phyloP scores from a whole-genome alignment of 1,284 basidiomycete genomes.

The Cryptococcus hybrid region DNA sequence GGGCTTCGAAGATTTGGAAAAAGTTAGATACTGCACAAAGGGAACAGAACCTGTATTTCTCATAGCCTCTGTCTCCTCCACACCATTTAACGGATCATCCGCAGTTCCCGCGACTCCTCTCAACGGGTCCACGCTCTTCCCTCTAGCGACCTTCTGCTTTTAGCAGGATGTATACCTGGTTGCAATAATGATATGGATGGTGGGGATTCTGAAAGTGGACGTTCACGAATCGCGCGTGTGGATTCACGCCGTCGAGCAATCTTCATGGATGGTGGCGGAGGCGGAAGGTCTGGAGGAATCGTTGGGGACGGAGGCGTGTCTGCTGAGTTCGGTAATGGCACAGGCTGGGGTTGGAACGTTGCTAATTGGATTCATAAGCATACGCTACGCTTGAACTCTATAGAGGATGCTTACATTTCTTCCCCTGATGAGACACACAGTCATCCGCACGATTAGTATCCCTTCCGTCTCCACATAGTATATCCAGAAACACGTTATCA shows the following conservation, averaged over 20 bases:
- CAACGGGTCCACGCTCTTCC: constrained; percentile 9
- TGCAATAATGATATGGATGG: constrained; percentile 2
- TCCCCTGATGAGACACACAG: constrained; percentile 3
- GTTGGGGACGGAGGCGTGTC: constrained; percentile 30
- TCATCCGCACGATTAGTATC: neutral
- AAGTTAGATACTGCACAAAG: constrained; percentile 15
- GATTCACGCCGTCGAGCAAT: constrained; percentile 40
- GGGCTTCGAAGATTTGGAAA: constrained; percentile 9
- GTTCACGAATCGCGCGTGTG: constrained; percentile 27
- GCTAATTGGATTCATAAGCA: constrained; percentile 11
- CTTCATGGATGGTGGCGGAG: constrained; percentile 41
- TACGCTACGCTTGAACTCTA: neutral
- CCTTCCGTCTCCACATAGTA: neutral
- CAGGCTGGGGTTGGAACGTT: constrained; percentile 34
- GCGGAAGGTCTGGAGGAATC: constrained; percentile 25
- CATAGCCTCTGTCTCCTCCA: constrained; percentile 15
- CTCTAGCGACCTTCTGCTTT: constrained; percentile 11
- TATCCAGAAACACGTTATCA: too few relatives aligned
- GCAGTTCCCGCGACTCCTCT: constrained; percentile 5
- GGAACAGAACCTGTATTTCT: constrained; percentile 8
- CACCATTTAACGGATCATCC: constrained; percentile 11
- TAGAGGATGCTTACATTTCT: constrained; percentile 12
- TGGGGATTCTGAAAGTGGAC: constrained; percentile 21
- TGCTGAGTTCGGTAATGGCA: constrained; percentile 25
- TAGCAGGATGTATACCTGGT: constrained; percentile 2